phyloP scores from a whole-genome alignment of 2,329 filamentous ascomycete genomes.

The Didymellaceae sp. region DNA sequence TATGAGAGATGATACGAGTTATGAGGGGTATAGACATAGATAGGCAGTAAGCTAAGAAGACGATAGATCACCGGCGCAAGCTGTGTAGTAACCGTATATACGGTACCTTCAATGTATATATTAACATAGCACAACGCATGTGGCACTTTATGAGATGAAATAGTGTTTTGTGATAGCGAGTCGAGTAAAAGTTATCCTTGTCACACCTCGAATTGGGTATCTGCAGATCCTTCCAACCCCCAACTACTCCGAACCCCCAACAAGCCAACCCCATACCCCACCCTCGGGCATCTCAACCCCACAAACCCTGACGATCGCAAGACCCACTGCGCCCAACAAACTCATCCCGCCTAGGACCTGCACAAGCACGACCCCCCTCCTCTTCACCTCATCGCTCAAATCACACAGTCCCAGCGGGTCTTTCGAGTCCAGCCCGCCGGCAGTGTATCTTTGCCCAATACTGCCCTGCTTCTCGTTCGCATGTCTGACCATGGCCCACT shows the following conservation, averaged over 20 bases:
- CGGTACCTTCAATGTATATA: not conserved
- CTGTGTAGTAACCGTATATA: not conserved
- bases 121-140: not conserved
- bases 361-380: slow-evolving; percentile 70
- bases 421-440: slow-evolving; percentile 59
- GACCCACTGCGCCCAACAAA: slow-evolving; percentile 73
- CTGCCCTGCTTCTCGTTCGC: slow-evolving; percentile 34
- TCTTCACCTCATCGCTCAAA: slow-evolving; percentile 70
- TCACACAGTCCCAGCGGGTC: slow-evolving; percentile 82
- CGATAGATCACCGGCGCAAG: not conserved
- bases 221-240: not conserved
- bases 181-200: not conserved
- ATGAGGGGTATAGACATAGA: slow-evolving; percentile 6
- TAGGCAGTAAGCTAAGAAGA: not conserved
- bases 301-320: slow-evolving; percentile 52
- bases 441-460: slow-evolving; percentile 28
- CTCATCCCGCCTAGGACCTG: slow-evolving; percentile 78
- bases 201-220: not conserved
- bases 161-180: not conserved
- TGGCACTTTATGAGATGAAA: too few relatives aligned
- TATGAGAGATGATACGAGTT: slow-evolving; percentile 5
- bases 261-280: slow-evolving; percentile 38
- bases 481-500: slow-evolving; percentile 44
- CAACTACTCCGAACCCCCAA: slow-evolving; percentile 16
- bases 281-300: slow-evolving; percentile 40